Conservation (phyloP, 2,329 filamentous ascomycete species). For the Diaporthe velutina region DNA sequence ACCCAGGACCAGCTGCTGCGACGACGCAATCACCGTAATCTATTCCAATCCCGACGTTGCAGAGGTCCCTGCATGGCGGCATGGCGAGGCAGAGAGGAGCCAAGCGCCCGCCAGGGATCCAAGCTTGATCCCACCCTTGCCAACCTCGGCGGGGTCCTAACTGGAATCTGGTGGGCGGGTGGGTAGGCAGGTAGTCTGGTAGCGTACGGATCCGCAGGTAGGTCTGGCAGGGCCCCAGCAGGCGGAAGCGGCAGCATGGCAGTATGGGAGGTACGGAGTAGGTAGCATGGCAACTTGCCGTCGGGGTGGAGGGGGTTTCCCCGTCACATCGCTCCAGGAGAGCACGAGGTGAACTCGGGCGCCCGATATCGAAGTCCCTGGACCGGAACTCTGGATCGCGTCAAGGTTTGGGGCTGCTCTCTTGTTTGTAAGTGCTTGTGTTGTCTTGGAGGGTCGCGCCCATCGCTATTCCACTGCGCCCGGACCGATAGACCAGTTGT, state of each 20-base stretch:
- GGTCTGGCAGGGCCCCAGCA: background rate
- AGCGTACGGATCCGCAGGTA: background rate
- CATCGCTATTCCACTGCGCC: background rate
- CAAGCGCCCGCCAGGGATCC: constrained; percentile 20
- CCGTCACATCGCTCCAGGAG: constrained; percentile 27
- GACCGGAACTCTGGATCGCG: constrained; percentile 19
- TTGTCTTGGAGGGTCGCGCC: background rate
- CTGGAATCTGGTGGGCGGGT: background rate
- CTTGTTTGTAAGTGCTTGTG: constrained; percentile 8
- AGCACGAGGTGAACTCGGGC: background rate
- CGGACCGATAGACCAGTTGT: background rate
- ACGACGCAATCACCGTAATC: constrained; percentile 27
- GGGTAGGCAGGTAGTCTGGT: background rate
- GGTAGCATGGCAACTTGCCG: background rate
- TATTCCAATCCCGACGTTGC: constrained; percentile 28
- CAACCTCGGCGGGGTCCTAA: constrained; percentile 12
- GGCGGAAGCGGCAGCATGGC: background rate
- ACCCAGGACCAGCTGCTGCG: constrained; percentile 12
- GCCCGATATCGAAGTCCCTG: constrained; percentile 27
- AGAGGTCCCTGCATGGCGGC: constrained; percentile 28
- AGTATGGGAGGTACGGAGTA: too few relatives aligned
- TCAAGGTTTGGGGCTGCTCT: constrained; percentile 7
- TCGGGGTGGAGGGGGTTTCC: constrained; percentile 20
- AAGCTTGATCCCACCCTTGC: constrained; percentile 22
- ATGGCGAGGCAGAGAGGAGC: constrained; percentile 10